Evolutionary conservation across 2,329 filamentous ascomycete genomes (phyloP).

Genomic region (Verticillium isaacii): DNA sequence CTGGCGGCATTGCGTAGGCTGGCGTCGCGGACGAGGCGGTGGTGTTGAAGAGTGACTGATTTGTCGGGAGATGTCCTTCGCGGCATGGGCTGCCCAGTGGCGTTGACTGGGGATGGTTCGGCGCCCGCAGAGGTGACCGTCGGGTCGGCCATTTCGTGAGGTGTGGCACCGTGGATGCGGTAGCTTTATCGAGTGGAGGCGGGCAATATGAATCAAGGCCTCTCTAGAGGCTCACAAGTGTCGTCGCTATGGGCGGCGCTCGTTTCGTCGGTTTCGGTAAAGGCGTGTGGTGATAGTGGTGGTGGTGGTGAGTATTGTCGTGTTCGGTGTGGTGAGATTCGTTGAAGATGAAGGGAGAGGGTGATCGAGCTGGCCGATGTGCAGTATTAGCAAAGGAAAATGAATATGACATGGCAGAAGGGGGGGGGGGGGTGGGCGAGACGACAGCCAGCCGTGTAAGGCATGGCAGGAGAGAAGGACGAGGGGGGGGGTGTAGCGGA

Average conservation of each 20-base stretch:
- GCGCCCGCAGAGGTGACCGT: not conserved
- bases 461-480: not conserved
- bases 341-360: not conserved
- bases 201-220: too few species aligned
- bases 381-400: not conserved
- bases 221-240: too few species aligned
- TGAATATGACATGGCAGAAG: not conserved
- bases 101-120: not conserved
- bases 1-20: slow-evolving; percentile 13
- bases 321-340: not conserved
- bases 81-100: slow-evolving; percentile 35
- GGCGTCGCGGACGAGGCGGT: slow-evolving; percentile 38
- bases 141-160: not conserved
- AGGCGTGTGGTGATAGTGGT: not conserved
- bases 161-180: too few species aligned
- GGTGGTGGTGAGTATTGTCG: not conserved
- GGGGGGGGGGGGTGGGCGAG: not conserved
- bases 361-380: not conserved
- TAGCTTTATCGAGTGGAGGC: too few species aligned
- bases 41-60: slow-evolving; percentile 43
- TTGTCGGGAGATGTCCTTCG: slow-evolving; percentile 38
- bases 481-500: not conserved
- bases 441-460: not conserved
- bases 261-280: not conserved
- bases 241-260: too few species aligned